Conservation (phyloP, 2,329 filamentous ascomycete species). For the Venturia oleaginea region DNA sequence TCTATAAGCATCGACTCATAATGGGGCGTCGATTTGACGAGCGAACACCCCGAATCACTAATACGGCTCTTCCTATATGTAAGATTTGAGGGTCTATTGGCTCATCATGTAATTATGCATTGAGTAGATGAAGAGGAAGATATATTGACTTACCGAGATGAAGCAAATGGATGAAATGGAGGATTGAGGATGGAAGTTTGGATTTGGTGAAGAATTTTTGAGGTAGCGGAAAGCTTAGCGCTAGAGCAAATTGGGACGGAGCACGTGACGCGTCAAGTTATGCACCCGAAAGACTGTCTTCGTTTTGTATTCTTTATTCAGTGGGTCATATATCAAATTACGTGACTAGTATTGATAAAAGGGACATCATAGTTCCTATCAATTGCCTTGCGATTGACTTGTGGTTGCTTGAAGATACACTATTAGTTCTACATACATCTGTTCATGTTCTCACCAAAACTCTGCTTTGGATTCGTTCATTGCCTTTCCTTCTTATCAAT, state of each 20-base stretch:
- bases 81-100: constrained; percentile 22
- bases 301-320: too few species aligned
- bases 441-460: too few species aligned
- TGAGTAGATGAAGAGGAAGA: background rate
- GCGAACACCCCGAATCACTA: constrained; percentile 37
- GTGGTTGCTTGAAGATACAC: too few species aligned
- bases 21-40: constrained; percentile 36
- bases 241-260: background rate
- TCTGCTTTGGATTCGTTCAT: too few species aligned
- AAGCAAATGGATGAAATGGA: background rate
- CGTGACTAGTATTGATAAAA: too few species aligned
- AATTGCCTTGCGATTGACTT: too few species aligned
- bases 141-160: background rate
- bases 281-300: too few species aligned
- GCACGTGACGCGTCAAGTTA: too few species aligned
- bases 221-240: background rate
- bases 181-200: background rate
- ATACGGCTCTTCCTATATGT: constrained; percentile 44
- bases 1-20: constrained; percentile 41
- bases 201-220: background rate
- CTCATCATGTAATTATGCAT: constrained; percentile 4
- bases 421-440: too few species aligned
- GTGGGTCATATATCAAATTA: too few species aligned
- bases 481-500: too few species aligned
- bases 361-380: too few species aligned